A percentile compares a stretch with the other conserved stretches of the same genome.
These are phyloP conservation scores for Dothistroma septosporum DNA, from an alignment of 2,329 filamentous ascomycete genomes.

Conservation along the genomic window DNA sequence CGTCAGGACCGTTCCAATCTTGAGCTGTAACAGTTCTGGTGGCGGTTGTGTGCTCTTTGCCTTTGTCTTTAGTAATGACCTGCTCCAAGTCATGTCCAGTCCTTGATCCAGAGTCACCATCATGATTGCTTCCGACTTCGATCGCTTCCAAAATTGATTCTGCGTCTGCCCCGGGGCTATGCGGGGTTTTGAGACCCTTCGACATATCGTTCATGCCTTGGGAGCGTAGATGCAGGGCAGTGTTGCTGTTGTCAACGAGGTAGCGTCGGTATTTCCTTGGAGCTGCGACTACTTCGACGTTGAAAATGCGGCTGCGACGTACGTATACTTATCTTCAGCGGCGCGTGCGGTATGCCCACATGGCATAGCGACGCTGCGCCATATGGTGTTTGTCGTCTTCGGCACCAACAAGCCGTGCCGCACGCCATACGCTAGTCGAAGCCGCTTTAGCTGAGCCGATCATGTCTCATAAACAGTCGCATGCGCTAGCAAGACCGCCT, in stretches of 20 bases:
- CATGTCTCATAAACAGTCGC: neutral
- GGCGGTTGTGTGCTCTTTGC: constrained; percentile 2
- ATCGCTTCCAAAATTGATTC: constrained; percentile 15
- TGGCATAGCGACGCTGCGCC: neutral
- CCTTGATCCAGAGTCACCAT: constrained; percentile 2
- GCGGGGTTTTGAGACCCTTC: neutral
- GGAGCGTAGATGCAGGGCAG: too few species aligned
- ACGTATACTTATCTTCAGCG: constrained; percentile 22
- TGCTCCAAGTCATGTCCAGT: constrained; percentile 26
- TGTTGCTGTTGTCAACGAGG: too few species aligned
- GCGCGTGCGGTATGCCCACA: neutral
- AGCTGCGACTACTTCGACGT: neutral
- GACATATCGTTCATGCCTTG: neutral
- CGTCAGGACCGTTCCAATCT: constrained; percentile 28
- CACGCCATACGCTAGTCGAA: neutral
- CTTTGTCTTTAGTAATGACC: neutral
- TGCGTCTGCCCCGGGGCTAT: constrained; percentile 4
- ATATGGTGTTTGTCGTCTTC: neutral
- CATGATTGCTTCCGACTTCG: constrained; percentile 15
- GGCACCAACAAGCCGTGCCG: neutral
- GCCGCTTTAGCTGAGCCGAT: neutral
- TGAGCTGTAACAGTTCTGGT: constrained; percentile 14
- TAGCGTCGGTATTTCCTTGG: too few species aligned
- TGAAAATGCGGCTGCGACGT: neutral
- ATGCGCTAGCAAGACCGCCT: neutral